phyloP scores from a whole-genome alignment of 257 asterid genomes.

The Solanum virginianum region DNA sequence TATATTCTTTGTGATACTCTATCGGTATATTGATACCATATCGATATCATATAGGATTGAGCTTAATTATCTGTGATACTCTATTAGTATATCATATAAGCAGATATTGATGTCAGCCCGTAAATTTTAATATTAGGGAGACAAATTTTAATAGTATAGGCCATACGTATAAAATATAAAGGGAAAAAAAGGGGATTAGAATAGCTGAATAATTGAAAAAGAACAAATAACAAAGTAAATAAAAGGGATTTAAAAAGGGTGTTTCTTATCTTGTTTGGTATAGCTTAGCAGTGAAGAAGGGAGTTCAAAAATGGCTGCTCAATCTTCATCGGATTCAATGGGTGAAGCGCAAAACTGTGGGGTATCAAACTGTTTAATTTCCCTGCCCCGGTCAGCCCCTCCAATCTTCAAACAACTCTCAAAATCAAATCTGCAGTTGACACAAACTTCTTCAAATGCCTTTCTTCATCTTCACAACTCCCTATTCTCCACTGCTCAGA shows the following conservation, averaged over 20 bases:
- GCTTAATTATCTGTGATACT: too few species aligned
- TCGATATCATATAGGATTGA: too few species aligned
- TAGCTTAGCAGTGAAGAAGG: background rate
- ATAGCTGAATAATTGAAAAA: background rate
- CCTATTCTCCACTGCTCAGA: constrained; percentile 21
- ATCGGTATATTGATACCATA: too few species aligned
- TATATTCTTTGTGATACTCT: too few species aligned
- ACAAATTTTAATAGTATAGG: too few species aligned
- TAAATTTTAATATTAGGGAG: too few species aligned
- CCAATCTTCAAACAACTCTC: constrained; percentile 27
- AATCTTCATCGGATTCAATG: constrained; percentile 7
- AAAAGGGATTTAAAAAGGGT: background rate
- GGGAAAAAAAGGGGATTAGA: background rate
- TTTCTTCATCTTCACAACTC: constrained; percentile 31
- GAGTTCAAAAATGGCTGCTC: constrained; percentile 1
- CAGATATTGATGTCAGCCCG: too few species aligned
- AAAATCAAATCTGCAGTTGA: constrained; percentile 25
- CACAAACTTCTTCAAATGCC: constrained; percentile 23
- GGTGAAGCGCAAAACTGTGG: background rate
- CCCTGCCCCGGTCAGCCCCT: constrained; percentile 33
- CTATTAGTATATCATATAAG: too few species aligned
- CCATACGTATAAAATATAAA: too few species aligned
- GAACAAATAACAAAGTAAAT: background rate
- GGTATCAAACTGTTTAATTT: constrained; percentile 13
- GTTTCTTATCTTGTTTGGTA: constrained; percentile 17